Evolutionary conservation across 2,329 filamentous ascomycete species (phyloP), one percentile per base, ranked within the genome.

Genomic region (Simplicillium sp.): DNA sequence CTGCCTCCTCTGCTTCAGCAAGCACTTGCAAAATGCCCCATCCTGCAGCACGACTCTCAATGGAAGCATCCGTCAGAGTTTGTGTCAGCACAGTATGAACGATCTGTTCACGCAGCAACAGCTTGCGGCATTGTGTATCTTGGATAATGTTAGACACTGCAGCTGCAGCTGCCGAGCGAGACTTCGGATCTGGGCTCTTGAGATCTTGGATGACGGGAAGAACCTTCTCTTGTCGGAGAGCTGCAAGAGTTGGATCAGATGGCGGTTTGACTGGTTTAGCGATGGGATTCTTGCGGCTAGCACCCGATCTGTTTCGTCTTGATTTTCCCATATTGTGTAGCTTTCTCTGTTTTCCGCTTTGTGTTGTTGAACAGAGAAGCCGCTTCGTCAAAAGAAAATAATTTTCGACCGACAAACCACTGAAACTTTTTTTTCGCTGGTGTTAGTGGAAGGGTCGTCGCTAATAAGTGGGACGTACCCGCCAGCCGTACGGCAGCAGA

Each of bases 11-110:
- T 52, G 81, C 73, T 46, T 74, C 64, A 2, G 72, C 74, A 40
- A 84, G 64, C 34, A 76, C 70, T 47, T 72, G 69, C 39, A 84
- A 61, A 47, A 83, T 80, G 11, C 74, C 72, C 80, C 80, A 84
- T n/a, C 77, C 80, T 15, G 78, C 75, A 34, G 77, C 74, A 37
- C 75, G 69, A 50, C 76, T 77, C 58, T 83, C 78, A 39, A 81
- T 63, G 43, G 68, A 75, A 31, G 70, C 62, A 53, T 84, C 80
- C 17, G 76, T 78, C 42, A 84, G 60, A 25, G 77, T 81, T 62
- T 82, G 75, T 28, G 70, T 77, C 44, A 84, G 67, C 34, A 84
- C 56, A 39, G 74, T 73, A 49, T 71, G 71, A 34, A 84, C 77
- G 48, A 84, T 67, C 56, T 82, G 76, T 58, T 84, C 80, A 16